Conservation (phyloP, 139 green algal species). For the Auxenochlorella pyrenoidosa region DNA sequence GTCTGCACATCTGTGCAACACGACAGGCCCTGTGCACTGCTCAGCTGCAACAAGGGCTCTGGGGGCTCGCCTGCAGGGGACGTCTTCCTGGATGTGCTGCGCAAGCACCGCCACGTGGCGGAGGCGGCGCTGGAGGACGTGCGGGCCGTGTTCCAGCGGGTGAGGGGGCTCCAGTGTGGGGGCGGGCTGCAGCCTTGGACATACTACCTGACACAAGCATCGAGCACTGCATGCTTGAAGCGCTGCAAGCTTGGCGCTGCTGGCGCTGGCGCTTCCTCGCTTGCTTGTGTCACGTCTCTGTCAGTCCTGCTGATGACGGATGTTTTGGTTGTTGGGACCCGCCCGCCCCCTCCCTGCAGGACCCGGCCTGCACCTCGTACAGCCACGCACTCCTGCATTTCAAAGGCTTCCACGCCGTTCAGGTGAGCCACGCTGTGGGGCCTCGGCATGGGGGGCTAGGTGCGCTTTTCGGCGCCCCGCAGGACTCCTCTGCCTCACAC, state of each 20-base stretch:
- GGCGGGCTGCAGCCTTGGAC: no score
- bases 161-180: no score
- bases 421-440: constrained; percentile 67
- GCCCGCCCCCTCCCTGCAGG: constrained; percentile 21
- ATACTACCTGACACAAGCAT: no score
- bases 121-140: constrained; percentile 52
- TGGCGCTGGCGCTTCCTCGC: no score
- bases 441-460: no score
- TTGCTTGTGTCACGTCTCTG: no score
- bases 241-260: no score
- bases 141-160: constrained; percentile 51
- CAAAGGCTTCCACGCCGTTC: constrained; percentile 95
- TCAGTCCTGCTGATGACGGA: not conserved
- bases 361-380: constrained; percentile 75
- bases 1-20: no score
- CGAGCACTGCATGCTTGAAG: no score
- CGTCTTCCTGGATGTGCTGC: constrained; percentile 32
- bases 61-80: not conserved
- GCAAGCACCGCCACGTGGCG: constrained; percentile 14
- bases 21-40: not conserved
- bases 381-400: constrained; percentile 86
- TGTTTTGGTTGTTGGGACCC: not conserved
- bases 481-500: no score
- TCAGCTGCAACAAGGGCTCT: not conserved
- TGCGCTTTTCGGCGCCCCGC: no score